phyloP scores from a whole-genome alignment of 345 rosid species.

The Chamaenerion angustifolium region DNA sequence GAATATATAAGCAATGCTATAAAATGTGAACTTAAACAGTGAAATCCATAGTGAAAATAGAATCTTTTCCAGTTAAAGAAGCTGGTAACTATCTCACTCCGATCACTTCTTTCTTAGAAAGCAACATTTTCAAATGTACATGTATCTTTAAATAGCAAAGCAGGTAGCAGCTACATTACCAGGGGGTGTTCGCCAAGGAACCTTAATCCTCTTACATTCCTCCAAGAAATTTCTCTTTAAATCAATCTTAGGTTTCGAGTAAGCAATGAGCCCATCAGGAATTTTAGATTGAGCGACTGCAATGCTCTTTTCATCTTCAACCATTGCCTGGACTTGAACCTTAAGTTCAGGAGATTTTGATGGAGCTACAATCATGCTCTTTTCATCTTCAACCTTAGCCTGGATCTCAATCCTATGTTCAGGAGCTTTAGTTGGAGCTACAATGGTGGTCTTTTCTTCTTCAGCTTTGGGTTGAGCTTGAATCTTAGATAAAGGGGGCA shows the following conservation, averaged over 20 bases:
- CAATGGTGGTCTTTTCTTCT: slow-evolving; percentile 16
- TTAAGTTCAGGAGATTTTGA: not conserved
- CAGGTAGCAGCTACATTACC: slow-evolving; percentile 32
- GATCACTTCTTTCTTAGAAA: not conserved
- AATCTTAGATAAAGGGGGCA: slow-evolving; percentile 17
- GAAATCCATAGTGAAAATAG: too few relatives aligned
- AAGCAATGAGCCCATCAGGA: slow-evolving; percentile 13
- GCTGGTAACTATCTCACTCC: too few relatives aligned
- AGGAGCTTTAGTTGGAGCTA: too few relatives aligned
- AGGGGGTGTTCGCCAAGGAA: slow-evolving; percentile 67
- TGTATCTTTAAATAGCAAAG: not conserved
- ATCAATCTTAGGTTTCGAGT: slow-evolving; percentile 22
- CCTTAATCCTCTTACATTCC: slow-evolving; percentile 34
- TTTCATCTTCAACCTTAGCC: slow-evolving; percentile 31
- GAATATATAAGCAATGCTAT: too few relatives aligned
- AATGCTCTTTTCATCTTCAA: slow-evolving; percentile 21
- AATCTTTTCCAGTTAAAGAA: too few relatives aligned
- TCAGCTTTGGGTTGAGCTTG: slow-evolving; percentile 26
- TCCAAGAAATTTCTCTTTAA: slow-evolving; percentile 33
- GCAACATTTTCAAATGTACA: not conserved
- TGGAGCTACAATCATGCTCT: not conserved
- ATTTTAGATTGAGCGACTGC: not conserved
- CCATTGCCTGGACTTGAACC: slow-evolving; percentile 13
- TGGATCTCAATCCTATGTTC: not conserved
- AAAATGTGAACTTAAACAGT: too few relatives aligned